phyloP scores from a whole-genome alignment of 306 rosid genomes.

The Castanea crenata region DNA sequence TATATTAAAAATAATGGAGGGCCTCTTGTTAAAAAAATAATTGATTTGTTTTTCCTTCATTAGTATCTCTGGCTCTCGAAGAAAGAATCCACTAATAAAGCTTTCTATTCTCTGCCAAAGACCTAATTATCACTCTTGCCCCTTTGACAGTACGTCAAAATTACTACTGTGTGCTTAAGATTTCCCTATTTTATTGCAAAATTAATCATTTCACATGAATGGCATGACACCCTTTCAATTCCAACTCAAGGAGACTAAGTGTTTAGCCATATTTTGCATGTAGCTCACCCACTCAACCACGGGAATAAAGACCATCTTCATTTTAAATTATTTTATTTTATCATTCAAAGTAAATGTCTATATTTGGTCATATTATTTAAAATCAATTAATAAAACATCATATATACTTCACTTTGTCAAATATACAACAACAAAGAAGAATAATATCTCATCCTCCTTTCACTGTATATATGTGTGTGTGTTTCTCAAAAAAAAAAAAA shows the following conservation, averaged over 20 bases:
- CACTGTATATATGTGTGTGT: too few species aligned
- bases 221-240: background rate
- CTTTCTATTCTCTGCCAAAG: conserved; percentile 21
- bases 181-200: background rate
- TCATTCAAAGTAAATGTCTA: too few species aligned
- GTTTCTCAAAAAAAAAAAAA: too few species aligned
- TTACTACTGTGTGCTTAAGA: background rate
- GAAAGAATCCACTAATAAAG: conserved; percentile 25
- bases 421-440: too few species aligned
- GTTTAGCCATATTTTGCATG: background rate
- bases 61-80: conserved; percentile 28
- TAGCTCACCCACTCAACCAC: background rate
- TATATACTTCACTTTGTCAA: too few species aligned
- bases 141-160: background rate
- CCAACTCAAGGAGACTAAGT: background rate
- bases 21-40: background rate
- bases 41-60: conserved; percentile 2
- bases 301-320: too few species aligned
- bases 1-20: conserved; percentile 6
- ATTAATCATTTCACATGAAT: conserved; percentile 1
- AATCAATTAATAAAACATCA: too few species aligned
- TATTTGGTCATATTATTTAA: too few species aligned
- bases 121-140: conserved; percentile 28
- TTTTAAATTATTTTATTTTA: too few species aligned
- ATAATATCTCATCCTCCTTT: too few species aligned